Base-by-base conservation (phyloP, 2,329 filamentous ascomycete genomes). In the Alternaria panax region DNA sequence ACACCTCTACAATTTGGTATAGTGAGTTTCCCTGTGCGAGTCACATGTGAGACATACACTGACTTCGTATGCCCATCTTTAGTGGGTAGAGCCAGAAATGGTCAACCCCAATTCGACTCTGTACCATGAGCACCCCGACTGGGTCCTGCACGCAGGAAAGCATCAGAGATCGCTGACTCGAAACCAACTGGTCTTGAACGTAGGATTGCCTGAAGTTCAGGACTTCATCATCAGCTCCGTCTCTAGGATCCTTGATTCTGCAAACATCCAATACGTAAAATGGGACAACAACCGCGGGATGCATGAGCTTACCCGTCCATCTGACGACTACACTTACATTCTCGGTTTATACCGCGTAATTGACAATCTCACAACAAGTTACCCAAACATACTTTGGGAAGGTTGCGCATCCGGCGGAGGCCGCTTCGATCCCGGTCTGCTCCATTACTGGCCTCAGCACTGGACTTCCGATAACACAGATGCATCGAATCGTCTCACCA, bases 231-330 rank as follows among this genome's bases (percentile, higher is more conserved):
- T 90, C 63, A 73, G 80, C 0, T 80, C 82, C 0, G 79, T 90
- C 4, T 82, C 86, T 2, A 75, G 79, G 4, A 80, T 90, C 7
- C 81, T 90, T 18, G 79, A 84, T 43, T 83, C 79, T 1, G 82
- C 83, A 0, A 78, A 84, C 24, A 84, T 90, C 46, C 75, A 77
- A 9, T 90, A 90, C 60, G 82, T 90, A 60, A 90, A 90, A 65
- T 90, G 87, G 88, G 88, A 90, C 64, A 88, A 89, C 73, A 90
- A 90, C 75, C 80, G 88, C 5, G 87, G 83, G 1, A 87, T 89
- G 43, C 86, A 89, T 68, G 87, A 90, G 72, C 82, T 81, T 45
- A 77, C 86, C 0, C 80, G 80, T 0, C 86, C 87, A 0, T 79
- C 81, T 1, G 83, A 81, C 7, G 78, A 84, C 64, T 86, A 90